phyloP scores from a whole-genome alignment of 139 green algal genomes.

The Gonium pectorale region DNA sequence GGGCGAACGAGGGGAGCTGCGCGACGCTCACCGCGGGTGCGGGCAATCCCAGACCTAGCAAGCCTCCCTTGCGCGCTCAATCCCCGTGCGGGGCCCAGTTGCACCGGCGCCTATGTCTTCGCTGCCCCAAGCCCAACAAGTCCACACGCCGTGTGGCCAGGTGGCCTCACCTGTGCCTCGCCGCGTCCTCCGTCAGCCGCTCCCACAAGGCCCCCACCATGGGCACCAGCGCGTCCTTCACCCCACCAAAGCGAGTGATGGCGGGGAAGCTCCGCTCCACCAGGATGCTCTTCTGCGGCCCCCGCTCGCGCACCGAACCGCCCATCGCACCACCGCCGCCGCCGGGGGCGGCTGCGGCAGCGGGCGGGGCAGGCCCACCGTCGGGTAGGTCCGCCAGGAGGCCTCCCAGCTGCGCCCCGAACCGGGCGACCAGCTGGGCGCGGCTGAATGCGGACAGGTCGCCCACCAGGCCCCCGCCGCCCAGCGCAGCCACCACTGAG shows the following conservation, averaged over 20 bases:
- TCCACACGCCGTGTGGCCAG: no score
- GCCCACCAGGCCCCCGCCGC: conserved; percentile 51
- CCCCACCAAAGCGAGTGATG: conserved; percentile 11
- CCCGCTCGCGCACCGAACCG: conserved; percentile 24
- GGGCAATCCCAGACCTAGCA: no score
- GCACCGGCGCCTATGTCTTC: no score
- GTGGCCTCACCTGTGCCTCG: conserved; percentile 34
- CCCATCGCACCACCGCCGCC: background rate
- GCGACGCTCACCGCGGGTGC: no score
- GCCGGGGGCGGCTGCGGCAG: background rate
- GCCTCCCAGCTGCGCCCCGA: background rate
- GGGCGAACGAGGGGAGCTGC: no score
- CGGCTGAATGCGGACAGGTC: conserved; percentile 43
- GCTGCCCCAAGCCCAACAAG: no score
- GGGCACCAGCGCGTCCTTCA: conserved; percentile 35
- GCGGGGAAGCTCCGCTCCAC: conserved; percentile 64
- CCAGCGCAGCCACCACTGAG: conserved; percentile 50
- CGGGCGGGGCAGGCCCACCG: background rate
- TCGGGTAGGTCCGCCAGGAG: conserved; percentile 24
- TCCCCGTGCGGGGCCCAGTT: no score
- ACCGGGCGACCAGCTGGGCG: background rate
- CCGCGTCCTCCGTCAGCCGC: conserved; percentile 54
- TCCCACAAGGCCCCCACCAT: conserved; percentile 55
- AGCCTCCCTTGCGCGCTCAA: no score
- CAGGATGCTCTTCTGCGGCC: conserved; percentile 58